phyloP scores from a whole-genome alignment of 257 asterid species.

The Eucommia ulmoides region DNA sequence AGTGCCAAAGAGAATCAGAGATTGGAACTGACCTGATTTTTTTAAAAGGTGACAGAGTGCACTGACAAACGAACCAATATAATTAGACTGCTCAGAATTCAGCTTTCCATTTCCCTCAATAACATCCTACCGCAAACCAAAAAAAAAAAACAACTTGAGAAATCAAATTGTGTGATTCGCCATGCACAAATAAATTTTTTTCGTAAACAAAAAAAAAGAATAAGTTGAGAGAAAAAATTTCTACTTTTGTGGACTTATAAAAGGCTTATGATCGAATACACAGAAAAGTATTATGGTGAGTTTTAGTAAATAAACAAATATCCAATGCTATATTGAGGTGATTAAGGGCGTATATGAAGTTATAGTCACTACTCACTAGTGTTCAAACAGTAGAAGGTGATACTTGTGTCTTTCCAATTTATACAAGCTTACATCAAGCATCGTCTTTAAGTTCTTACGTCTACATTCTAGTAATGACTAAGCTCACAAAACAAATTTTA shows the following conservation, averaged over 20 bases:
- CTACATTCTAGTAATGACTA: too few relatives aligned
- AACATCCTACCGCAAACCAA: constrained; percentile 31
- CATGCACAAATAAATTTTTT: neutral
- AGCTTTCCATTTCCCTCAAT: constrained; percentile 16
- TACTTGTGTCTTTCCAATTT: too few relatives aligned
- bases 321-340: too few relatives aligned
- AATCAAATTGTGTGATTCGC: constrained; percentile 6
- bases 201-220: neutral
- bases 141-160: constrained; percentile 3
- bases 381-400: too few relatives aligned
- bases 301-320: neutral
- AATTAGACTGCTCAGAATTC: constrained; percentile 30
- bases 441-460: too few relatives aligned
- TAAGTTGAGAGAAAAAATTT: neutral
- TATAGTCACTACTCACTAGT: too few relatives aligned
- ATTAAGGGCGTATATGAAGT: too few relatives aligned
- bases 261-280: neutral
- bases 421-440: too few relatives aligned
- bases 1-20: too few relatives aligned
- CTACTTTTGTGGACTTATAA: neutral
- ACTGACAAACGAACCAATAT: constrained; percentile 41
- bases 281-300: neutral
- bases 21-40: constrained; percentile 52
- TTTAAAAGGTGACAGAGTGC: constrained; percentile 56
- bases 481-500: too few relatives aligned